Evolutionary conservation across 495 filamentous ascomycete species (phyloP), one percentile per base, ranked within the genome.

Genomic region (Penicillium goetzii): DNA sequence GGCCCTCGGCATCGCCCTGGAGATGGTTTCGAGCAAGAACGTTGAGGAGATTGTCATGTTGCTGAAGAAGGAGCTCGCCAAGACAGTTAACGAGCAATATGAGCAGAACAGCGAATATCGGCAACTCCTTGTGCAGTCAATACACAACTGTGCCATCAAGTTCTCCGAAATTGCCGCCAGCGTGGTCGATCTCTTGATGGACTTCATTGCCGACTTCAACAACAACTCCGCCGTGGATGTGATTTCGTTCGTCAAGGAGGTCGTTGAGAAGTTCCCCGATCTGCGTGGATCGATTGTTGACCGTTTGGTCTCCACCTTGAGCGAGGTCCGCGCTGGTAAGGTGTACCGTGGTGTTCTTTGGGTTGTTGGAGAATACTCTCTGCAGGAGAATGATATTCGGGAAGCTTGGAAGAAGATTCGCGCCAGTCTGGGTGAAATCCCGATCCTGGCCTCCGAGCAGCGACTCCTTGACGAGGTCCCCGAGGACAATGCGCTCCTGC

Each of bases 1-100:
- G 77, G 92, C 95, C 36, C 86, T 99, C 23, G 83, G 84, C 50
- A 92, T 99, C 69, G 95, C 93, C 11, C 77, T 99, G 76, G 93
- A 97, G 66, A 97, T 99, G 95, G 92, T 98, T 14, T 93, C 93
- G 0, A 97, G 92, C 86, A 97, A 96, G 83, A 99, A 99, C 66
- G 94, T 99, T 7, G 95, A 98, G 73, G 96, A 98, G 69, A 96
- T 98, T 21, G 91, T 98, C 28, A 86, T 97, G 76, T 84, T 99
- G 1, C 83, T 99, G 33, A 98, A 98, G 80, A 98, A 97, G 73
- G 96, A 99, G 76, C 87, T 99, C 47, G 87, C 91, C 43, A 98
- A 97, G 84, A 98, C 96, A 0, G 90, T 98, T 38, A 94, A 99
- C 74, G 94, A 98, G 78, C 92, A 97, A 74, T 97, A 97, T 79